Evolutionary conservation across 768 basidiomycete genomes (phyloP), one percentile per base, ranked within the genome.

Genomic region (Rhodotorula babjevae): DNA sequence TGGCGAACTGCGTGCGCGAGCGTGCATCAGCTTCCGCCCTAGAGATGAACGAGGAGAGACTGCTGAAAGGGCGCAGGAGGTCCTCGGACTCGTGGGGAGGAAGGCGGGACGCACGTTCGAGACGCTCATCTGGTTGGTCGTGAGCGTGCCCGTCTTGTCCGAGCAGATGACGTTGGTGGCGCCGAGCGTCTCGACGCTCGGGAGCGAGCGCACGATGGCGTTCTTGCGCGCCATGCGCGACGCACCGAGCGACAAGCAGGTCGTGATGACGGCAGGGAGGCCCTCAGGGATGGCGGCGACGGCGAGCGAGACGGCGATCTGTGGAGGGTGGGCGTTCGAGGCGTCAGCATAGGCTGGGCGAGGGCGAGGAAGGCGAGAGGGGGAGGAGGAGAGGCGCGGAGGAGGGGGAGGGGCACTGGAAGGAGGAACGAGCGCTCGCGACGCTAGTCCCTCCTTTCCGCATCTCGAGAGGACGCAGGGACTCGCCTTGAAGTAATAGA

Each of bases 401-500:
- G n/a, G n/a, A n/a, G n/a, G n/a, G n/a, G n/a, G n/a, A n/a, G n/a
- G n/a, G n/a, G n/a, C n/a, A n/a, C n/a, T n/a, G n/a, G n/a, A n/a
- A n/a, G n/a, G n/a, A n/a, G n/a, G n/a, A n/a, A n/a, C n/a, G n/a
- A n/a, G n/a, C n/a, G n/a, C n/a, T n/a, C n/a, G n/a, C n/a, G n/a
- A n/a, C n/a, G n/a, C n/a, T n/a, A n/a, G n/a, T n/a, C n/a, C n/a
- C n/a, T n/a, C n/a, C n/a, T n/a, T n/a, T n/a, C n/a, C n/a, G n/a
- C n/a, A n/a, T n/a, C n/a, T n/a, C n/a, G n/a, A n/a, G n/a, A n/a
- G n/a, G n/a, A n/a, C n/a, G n/a, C n/a, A n/a, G n/a, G n/a, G n/a
- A n/a, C n/a, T n/a, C n/a, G n/a, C n/a, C n/a, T 99, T 99, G 86
- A 99, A 92, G 83, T 99, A 99, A 82, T 97, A 98, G 65, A 99